Evolutionary conservation across 2,329 filamentous ascomycete species (phyloP), one percentile per base, ranked within the genome.

Genomic region (Cadophora sp.): DNA sequence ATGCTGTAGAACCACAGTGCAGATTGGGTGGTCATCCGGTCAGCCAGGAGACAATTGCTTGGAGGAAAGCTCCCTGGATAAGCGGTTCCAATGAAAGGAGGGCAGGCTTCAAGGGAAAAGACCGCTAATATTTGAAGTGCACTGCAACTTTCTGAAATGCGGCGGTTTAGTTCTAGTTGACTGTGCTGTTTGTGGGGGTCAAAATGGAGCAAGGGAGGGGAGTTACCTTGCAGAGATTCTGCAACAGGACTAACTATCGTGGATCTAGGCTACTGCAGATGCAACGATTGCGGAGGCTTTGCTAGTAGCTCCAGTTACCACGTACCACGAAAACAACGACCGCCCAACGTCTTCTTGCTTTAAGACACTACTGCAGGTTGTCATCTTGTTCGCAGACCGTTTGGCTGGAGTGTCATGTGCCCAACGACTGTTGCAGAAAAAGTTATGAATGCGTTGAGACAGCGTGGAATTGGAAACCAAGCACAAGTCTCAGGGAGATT

Each of bases 1-100:
- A 71, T 71, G 71, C 60, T 68, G 70, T 72, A 70, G 50, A 66
- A 72, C 68, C 63, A 33, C 45, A 51, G 41, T 66, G 67, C 56
- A 70, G 33, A 41, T 45, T 67, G 65, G 66, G 45, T 62, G 63
- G 66, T 73, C 71, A 71, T 69, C 62, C 64, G 69, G 56, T 39
- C 66, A 65, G 14, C 50, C 65, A 62, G 43, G 58, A 58, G 51
- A 68, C 27, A 69, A 66, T 69, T 68, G 65, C 47, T 71, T 71
- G 72, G 69, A 66, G 50, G 59, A 68, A 30, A 66, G n/a, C 11
- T 56, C 36, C 14, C 58, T 64, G 8, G 27, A 50, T 65, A 69
- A 68, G 66, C 62, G 59, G 45, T 27, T 27, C 71, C 48, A 73
- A 67, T 68, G n/a, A 56, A 48, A 59, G 7, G 11, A 59, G 56